Evolutionary conservation across 2,329 filamentous ascomycete species (phyloP).

Genomic region (Hortaea sp.): DNA sequence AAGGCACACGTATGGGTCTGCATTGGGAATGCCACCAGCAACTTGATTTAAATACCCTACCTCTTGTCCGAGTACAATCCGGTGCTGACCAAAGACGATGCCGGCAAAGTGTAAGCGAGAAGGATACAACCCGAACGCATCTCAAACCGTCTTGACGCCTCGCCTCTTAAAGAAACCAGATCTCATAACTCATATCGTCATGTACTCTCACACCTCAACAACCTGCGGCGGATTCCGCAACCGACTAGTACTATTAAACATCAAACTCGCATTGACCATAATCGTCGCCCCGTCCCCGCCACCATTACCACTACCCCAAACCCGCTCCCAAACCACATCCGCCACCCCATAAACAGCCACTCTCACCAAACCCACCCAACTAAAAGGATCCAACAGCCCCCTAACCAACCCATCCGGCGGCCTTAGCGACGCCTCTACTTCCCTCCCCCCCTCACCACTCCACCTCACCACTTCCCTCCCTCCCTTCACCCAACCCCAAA

Average conservation of each 20-base stretch:
- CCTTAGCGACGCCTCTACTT: slow-evolving; percentile 57
- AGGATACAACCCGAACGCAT: no score
- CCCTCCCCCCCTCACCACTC: slow-evolving; percentile 56
- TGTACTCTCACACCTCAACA: slow-evolving; percentile 14
- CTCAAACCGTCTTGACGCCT: no score
- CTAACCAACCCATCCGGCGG: slow-evolving; percentile 26
- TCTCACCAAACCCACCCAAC: slow-evolving; percentile 42
- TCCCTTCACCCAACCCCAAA: slow-evolving; percentile 28
- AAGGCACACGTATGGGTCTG: no score
- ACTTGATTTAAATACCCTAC: no score
- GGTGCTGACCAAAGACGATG: no score
- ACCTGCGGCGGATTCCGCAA: slow-evolving; percentile 38
- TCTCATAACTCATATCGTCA: neutral
- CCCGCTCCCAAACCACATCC: slow-evolving; percentile 49
- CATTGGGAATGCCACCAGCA: no score
- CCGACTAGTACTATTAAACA: slow-evolving; percentile 38
- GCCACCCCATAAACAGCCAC: slow-evolving; percentile 44
- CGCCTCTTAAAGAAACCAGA: neutral
- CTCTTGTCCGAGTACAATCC: no score
- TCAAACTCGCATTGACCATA: slow-evolving; percentile 54
- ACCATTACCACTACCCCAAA: slow-evolving; percentile 47
- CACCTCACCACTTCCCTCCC: slow-evolving; percentile 63
- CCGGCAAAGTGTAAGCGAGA: no score
- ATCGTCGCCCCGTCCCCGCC: slow-evolving; percentile 39
- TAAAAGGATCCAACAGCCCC: slow-evolving; percentile 16